Conservation (phyloP, 2,329 filamentous ascomycete genomes). For the Aspergillus sp. region DNA sequence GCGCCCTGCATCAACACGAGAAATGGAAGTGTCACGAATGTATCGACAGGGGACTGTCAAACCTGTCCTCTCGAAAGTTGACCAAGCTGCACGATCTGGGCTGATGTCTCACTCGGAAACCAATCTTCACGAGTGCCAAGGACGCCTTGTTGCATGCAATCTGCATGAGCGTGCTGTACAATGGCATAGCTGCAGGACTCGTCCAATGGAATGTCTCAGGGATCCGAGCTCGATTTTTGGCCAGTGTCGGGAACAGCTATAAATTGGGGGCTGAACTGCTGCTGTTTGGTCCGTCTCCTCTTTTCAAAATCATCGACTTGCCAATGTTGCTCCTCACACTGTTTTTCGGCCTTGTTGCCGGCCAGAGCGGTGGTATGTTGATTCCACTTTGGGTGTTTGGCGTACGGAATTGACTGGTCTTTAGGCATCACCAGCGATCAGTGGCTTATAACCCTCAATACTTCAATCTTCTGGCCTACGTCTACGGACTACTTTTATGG, state of each 20-base stretch:
- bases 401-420: background rate
- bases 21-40: background rate
- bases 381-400: background rate
- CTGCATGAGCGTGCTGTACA: background rate
- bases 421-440: constrained; percentile 29
- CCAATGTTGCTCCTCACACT: constrained; percentile 1
- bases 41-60: background rate
- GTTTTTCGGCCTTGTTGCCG: constrained; percentile 1
- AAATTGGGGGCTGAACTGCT: background rate
- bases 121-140: constrained; percentile 8
- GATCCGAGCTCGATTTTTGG: background rate
- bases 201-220: background rate
- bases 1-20: background rate
- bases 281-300: background rate
- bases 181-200: background rate
- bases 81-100: background rate
- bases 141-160: constrained; percentile 3
- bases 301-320: background rate
- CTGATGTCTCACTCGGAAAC: constrained; percentile 6
- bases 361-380: constrained; percentile 2
- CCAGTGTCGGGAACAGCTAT: background rate
- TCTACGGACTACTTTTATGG: constrained; percentile 26
- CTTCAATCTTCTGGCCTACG: constrained; percentile 25
- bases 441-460: constrained; percentile 21
- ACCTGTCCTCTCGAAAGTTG: background rate